Conservation (phyloP, 495 filamentous ascomycete species). For the Penicillium samsonianum region DNA sequence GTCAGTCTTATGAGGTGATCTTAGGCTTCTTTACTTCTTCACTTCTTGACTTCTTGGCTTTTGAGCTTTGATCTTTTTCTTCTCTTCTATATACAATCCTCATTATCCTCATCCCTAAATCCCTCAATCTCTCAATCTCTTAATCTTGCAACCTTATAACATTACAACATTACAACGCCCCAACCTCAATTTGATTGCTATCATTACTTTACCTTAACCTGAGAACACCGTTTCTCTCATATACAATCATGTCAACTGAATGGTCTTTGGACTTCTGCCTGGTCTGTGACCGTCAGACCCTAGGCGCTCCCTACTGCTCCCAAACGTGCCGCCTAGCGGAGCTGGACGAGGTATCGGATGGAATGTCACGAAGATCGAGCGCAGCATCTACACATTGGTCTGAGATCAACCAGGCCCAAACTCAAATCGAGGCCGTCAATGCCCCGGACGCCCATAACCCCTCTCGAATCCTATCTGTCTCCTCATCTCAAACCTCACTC, state of each 20-base stretch:
- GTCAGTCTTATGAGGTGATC: conserved; percentile 9
- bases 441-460: conserved; percentile 18
- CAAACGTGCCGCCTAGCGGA: conserved; percentile 90
- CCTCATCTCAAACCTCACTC: conserved; percentile 82
- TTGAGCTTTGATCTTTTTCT: conserved; percentile 1
- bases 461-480: conserved; percentile 61
- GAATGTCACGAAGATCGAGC: conserved; percentile 11
- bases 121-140: background rate
- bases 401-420: conserved; percentile 35
- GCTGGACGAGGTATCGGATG: conserved; percentile 64
- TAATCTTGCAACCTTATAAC: background rate
- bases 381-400: conserved; percentile 11
- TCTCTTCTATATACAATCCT: background rate
- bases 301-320: conserved; percentile 82
- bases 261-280: conserved; percentile 96
- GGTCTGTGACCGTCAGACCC: conserved; percentile 85
- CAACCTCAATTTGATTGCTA: background rate
- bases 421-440: conserved; percentile 12
- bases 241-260: conserved; percentile 64
- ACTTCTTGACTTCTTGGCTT: background rate
- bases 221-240: too few species aligned
- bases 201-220: too few species aligned
- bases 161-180: too few species aligned
- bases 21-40: background rate
- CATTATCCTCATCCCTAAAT: background rate